Conservation (phyloP, 129 eudicot genomes). For the Cynara cardunculus region DNA sequence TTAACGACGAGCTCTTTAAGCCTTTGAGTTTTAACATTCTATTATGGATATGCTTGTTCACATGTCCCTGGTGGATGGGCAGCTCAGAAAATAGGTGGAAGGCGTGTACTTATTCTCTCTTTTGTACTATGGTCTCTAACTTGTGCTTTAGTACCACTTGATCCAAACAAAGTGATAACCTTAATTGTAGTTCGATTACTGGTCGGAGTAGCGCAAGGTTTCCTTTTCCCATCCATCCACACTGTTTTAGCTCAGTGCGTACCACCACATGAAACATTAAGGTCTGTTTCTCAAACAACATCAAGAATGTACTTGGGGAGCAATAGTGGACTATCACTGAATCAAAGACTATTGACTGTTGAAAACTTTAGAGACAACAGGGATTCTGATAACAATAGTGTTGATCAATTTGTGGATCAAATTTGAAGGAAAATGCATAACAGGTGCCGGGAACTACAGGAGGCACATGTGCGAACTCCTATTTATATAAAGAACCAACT, state of each 20-base stretch:
- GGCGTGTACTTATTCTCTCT: slow-evolving; percentile 87
- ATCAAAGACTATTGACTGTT: too few relatives aligned
- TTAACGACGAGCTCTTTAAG: too few relatives aligned
- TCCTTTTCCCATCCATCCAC: slow-evolving; percentile 91
- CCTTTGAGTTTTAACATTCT: slow-evolving; percentile 86
- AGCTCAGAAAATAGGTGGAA: slow-evolving; percentile 89
- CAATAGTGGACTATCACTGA: too few relatives aligned
- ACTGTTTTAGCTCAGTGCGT: slow-evolving; percentile 98
- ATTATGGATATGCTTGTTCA: slow-evolving; percentile 92
- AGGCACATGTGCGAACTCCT: too few relatives aligned
- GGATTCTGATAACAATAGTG: too few relatives aligned
- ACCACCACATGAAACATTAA: slow-evolving; percentile 93
- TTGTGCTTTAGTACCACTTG: slow-evolving; percentile 83
- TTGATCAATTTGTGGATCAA: too few relatives aligned
- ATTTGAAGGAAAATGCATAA: too few relatives aligned
- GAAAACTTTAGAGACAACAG: too few relatives aligned
- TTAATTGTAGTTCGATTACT: slow-evolving; percentile 77
- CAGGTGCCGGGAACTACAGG: too few relatives aligned
- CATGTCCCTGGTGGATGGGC: slow-evolving; percentile 98
- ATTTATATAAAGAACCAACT: too few relatives aligned
- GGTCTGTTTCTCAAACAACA: slow-evolving; percentile 90
- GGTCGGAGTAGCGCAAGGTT: slow-evolving; percentile 93
- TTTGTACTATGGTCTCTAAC: slow-evolving; percentile 86
- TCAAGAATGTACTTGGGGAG: slow-evolving; percentile 95
- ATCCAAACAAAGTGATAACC: slow-evolving; percentile 54